Percentiles rank a stretch among this genome's conserved stretches.
Evolutionary conservation across 495 filamentous ascomycete species (phyloP).

Genomic region (Aspergillus haitiensis): DNA sequence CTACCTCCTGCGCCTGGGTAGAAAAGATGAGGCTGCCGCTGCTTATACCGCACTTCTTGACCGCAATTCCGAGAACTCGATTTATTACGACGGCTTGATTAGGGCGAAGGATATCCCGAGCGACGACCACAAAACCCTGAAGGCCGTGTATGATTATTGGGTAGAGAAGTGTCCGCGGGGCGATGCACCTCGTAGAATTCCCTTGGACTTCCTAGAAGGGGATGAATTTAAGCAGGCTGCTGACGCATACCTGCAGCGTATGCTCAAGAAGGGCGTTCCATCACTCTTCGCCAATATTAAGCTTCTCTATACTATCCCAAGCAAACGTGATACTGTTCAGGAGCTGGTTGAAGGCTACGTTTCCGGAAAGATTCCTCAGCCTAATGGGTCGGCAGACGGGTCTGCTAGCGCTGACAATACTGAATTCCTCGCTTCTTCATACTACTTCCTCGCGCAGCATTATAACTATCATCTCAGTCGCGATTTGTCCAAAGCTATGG

Average conservation of each 20-base stretch:
- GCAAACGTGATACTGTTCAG: constrained; percentile 74
- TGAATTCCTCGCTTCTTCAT: constrained; percentile 69
- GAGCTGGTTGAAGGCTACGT: constrained; percentile 78
- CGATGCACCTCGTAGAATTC: constrained; percentile 83
- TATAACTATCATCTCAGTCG: constrained; percentile 91
- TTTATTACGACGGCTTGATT: constrained; percentile 79
- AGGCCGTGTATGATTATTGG: constrained; percentile 75
- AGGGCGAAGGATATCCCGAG: constrained; percentile 62
- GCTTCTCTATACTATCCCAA: constrained; percentile 73
- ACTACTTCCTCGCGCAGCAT: constrained; percentile 94
- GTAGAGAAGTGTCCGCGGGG: constrained; percentile 76
- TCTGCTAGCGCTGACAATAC: constrained; percentile 52
- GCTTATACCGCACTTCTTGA: constrained; percentile 80
- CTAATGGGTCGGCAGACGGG: constrained; percentile 48
- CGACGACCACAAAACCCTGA: constrained; percentile 62
- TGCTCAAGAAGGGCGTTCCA: constrained; percentile 94
- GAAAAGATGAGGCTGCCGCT: constrained; percentile 76
- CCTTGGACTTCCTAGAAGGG: constrained; percentile 84
- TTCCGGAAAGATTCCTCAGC: constrained; percentile 42
- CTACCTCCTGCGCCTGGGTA: constrained; percentile 76
- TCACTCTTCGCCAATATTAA: constrained; percentile 97
- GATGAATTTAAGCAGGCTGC: constrained; percentile 78
- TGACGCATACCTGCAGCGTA: constrained; percentile 76
- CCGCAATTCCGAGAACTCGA: constrained; percentile 82
- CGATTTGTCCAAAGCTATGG: constrained; percentile 75